Evolutionary conservation across 2,329 filamentous ascomycete species (phyloP).

Genomic region (Blastomyces parvus): DNA sequence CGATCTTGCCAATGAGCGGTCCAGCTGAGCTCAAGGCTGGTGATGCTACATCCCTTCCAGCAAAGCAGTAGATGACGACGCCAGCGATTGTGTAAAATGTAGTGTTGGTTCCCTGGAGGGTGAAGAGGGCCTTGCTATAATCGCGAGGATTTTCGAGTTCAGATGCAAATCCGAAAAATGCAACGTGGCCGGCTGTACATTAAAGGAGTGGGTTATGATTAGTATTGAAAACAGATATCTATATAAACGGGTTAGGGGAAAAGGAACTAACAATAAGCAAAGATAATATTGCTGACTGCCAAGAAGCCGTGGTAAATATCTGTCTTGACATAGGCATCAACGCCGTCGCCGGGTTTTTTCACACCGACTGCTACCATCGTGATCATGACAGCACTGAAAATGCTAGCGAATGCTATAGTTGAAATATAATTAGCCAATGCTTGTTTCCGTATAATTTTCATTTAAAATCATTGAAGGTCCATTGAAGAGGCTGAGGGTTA

Average conservation of each 20-base stretch:
- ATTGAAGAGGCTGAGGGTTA: neutral
- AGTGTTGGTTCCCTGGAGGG: conserved; percentile 52
- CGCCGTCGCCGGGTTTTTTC: conserved; percentile 31
- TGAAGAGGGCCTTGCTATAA: conserved; percentile 53
- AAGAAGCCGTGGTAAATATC: conserved; percentile 49
- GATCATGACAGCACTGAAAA: conserved; percentile 53
- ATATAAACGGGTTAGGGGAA: conserved; percentile 21
- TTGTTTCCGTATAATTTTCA: neutral
- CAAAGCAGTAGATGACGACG: conserved; percentile 58
- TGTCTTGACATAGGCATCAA: conserved; percentile 33
- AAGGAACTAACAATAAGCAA: conserved; percentile 50
- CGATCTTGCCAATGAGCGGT: conserved; percentile 49
- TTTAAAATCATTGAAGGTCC: neutral
- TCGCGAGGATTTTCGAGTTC: conserved; percentile 54
- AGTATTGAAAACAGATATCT: neutral
- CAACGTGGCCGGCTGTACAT: conserved; percentile 49
- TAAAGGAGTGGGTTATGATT: conserved; percentile 3
- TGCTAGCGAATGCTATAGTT: conserved; percentile 49
- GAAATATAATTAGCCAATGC: conserved; percentile 9
- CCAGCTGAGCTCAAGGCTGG: conserved; percentile 58
- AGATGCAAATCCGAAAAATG: conserved; percentile 57
- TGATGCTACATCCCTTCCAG: conserved; percentile 51
- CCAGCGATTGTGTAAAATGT: conserved; percentile 57
- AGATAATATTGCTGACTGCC: conserved; percentile 58
- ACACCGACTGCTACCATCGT: conserved; percentile 58